Percentiles rank a stretch among this genome's conserved stretches.
phyloP scores from a whole-genome alignment of 345 rosid genomes.

The Gossypioides kirkii region DNA sequence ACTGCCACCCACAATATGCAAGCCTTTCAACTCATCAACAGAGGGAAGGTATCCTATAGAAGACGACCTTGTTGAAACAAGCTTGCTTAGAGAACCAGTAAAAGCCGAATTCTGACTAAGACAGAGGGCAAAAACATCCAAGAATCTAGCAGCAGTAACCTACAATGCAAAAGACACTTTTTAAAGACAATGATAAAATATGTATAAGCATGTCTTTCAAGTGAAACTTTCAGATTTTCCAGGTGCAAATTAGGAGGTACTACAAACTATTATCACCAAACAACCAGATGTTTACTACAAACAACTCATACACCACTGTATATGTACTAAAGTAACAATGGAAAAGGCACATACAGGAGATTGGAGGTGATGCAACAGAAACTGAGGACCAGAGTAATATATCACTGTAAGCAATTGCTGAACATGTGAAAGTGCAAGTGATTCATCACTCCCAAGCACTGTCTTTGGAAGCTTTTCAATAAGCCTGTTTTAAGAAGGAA shows the following conservation, averaged over 20 bases:
- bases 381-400: constrained; percentile 80
- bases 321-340: neutral
- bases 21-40: constrained; percentile 62
- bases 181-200: neutral
- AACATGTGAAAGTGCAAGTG: constrained; percentile 62
- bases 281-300: neutral
- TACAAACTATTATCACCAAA: neutral
- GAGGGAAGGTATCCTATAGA: constrained; percentile 71
- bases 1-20: constrained; percentile 24
- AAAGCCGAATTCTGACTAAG: constrained; percentile 61
- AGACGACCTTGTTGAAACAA: constrained; percentile 50
- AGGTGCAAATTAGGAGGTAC: neutral
- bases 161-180: constrained; percentile 20
- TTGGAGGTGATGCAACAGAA: constrained; percentile 62
- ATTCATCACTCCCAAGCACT: constrained; percentile 68
- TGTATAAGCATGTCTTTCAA: neutral
- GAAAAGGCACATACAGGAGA: constrained; percentile 67
- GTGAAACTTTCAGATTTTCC: neutral
- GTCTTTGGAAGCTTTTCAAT: constrained; percentile 83
- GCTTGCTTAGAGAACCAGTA: constrained; percentile 70
- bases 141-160: constrained; percentile 79
- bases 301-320: neutral
- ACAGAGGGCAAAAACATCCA: constrained; percentile 73
- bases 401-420: constrained; percentile 70
- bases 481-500: constrained; percentile 41